phyloP scores from a whole-genome alignment of 2,329 filamentous ascomycete genomes.

The Colletotrichum siamense region DNA sequence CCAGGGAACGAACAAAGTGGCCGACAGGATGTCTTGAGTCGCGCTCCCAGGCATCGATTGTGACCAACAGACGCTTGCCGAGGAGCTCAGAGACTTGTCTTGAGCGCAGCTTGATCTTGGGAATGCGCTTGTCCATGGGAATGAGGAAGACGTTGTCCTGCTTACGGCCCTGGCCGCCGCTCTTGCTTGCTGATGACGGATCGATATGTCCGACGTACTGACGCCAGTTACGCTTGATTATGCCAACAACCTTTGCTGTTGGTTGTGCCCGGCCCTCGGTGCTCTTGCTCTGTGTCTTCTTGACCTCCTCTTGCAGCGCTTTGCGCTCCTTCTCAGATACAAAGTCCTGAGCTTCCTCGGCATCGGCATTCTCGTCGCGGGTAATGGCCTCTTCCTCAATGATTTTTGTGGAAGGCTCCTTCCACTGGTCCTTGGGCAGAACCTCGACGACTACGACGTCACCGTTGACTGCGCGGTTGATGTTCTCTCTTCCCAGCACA shows the following conservation, averaged over 20 bases:
- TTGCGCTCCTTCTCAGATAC: constrained; percentile 87
- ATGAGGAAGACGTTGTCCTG: constrained; percentile 95
- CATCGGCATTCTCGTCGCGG: constrained; percentile 90
- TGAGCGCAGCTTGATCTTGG: constrained; percentile 92
- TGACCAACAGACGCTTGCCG: constrained; percentile 89
- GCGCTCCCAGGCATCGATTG: constrained; percentile 94
- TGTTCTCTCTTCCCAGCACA: constrained; percentile 91
- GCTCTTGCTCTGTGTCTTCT: constrained; percentile 78
- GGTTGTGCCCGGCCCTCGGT: constrained; percentile 83
- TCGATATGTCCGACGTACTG: constrained; percentile 98
- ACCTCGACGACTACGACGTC: constrained; percentile 94
- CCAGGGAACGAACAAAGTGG: constrained; percentile 91
- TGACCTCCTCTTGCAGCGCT: constrained; percentile 90
- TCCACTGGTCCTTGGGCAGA: constrained; percentile 94
- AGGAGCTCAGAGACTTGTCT: constrained; percentile 87
- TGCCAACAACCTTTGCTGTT: constrained; percentile 88
- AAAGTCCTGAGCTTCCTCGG: constrained; percentile 76
- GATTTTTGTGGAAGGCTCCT: constrained; percentile 92
- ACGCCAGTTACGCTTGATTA: constrained; percentile 95
- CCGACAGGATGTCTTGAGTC: constrained; percentile 92
- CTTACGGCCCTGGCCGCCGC: constrained; percentile 76
- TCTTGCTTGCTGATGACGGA: constrained; percentile 78
- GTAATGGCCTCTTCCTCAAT: constrained; percentile 93
- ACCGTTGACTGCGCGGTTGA: constrained; percentile 91
- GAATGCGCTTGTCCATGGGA: constrained; percentile 97